Percentiles rank a stretch among this genome's conserved stretches.
phyloP scores from a whole-genome alignment of 805 yeast species.

The Naumovozyma dairenensis region DNA sequence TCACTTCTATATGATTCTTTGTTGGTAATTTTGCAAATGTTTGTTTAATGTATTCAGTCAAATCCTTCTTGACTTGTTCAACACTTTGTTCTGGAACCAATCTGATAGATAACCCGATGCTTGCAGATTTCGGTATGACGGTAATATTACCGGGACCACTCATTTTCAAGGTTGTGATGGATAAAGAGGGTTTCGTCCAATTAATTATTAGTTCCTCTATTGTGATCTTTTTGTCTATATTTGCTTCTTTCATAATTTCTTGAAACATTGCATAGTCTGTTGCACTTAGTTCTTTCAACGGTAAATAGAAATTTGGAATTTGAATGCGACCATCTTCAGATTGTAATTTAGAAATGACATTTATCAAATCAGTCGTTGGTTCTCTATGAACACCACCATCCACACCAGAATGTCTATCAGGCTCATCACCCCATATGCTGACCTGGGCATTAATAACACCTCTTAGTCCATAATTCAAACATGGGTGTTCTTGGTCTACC shows the following conservation, averaged over 20 bases:
- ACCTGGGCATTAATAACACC: slow-evolving; percentile 83
- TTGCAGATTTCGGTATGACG: slow-evolving; percentile 75
- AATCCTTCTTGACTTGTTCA: slow-evolving; percentile 40
- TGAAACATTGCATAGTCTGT: slow-evolving; percentile 54
- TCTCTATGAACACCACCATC: slow-evolving; percentile 88
- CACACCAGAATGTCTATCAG: slow-evolving; percentile 92
- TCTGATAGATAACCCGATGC: slow-evolving; percentile 70
- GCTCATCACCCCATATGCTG: slow-evolving; percentile 57
- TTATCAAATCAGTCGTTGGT: slow-evolving; percentile 79
- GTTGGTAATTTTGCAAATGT: slow-evolving; percentile 44
- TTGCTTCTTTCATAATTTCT: slow-evolving; percentile 41
- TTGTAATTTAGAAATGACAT: slow-evolving; percentile 55
- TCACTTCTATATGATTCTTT: slow-evolving; percentile 50
- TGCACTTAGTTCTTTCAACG: slow-evolving; percentile 47
- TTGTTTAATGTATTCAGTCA: slow-evolving; percentile 38
- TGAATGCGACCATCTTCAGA: slow-evolving; percentile 44
- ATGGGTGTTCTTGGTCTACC: slow-evolving; percentile 83
- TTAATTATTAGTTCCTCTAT: slow-evolving; percentile 55
- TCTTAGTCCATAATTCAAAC: slow-evolving; percentile 86
- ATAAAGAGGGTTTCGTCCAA: slow-evolving; percentile 87
- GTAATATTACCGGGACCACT: slow-evolving; percentile 88
- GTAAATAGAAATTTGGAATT: slow-evolving; percentile 63
- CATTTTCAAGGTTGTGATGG: slow-evolving; percentile 73
- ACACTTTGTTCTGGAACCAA: slow-evolving; percentile 84
- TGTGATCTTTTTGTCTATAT: slow-evolving; percentile 21